Evolutionary conservation across 306 rosid genomes (phyloP), one percentile per base, ranked within the genome.

Genomic region (Prunus dulcis): DNA sequence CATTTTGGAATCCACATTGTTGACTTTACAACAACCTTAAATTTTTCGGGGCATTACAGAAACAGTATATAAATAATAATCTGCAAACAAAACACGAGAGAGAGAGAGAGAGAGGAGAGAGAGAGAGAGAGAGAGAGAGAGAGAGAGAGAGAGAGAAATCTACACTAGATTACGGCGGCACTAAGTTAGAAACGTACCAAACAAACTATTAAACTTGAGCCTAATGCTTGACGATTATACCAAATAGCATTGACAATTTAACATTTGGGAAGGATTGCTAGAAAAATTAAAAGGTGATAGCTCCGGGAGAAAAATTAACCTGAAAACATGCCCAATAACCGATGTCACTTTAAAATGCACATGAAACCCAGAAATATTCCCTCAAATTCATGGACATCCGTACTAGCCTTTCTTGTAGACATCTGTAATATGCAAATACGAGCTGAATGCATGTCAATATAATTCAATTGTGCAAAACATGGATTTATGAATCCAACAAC

Each of bases 391-490:
- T 94, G 98, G 56, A 94, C 82, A 0, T 92, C 97, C 5, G 97
- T 94, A 79, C 97, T 94, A 74, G 93, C 93, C 88, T 47, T 94
- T 80, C 98, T 86, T 17, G 98, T 87, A 84, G 61, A 81, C 96
- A 90, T 92, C 98, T 94, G 92, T 27, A 78, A 19, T 51, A 71
- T 10, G 64, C 18, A 79, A 69, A 83, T 28, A 74, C 66, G 23
- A 20, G 65, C 67, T 69, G 62, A 57, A 74, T 38, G 23, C 23
- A 22, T 22, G 64, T 67, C 78, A 76, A 25, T 14, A 41, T 75
- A 18, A 71, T 43, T 52, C 50, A 49, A 3, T 20, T 34, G 38
- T 10, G 19, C 30, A 70, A 73, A 78, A 9, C 58, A 78, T 62
- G 27, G 67, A 69, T 32, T 50, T 41, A 78, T 10, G 28, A 27